Evolutionary conservation across 495 filamentous ascomycete genomes (phyloP), one percentile per base, ranked within the genome.

Genomic region (Alectoria sarmentosa): DNA sequence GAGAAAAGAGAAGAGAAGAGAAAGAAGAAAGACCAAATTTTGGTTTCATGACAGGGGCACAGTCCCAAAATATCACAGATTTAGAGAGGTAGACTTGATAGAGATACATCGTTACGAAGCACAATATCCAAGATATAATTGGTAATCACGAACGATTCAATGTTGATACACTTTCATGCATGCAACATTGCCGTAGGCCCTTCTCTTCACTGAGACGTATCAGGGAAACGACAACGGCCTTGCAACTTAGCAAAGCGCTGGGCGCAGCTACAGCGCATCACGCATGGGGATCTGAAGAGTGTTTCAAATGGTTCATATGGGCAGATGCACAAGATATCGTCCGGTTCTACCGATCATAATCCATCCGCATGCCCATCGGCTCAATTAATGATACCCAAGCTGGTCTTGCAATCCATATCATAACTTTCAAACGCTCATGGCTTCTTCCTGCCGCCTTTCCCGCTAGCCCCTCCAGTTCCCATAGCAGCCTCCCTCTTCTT

Each of bases 401-500:
- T 46, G 41, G 9, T 36, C 52, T 36, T 14, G 26, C n/a, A 19
- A 36, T 37, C 26, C 32, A 26, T 34, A 21, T 32, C 34, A 14
- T 21, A 4, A 34, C 7, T 1, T 34, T 32, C 38, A 46, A 17
- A 30, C 58, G 1, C 5, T 67, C 58, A 67, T 37, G 58, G 52
- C 69, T 66, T 70, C 58, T 69, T 65, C 62, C 70, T 70, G 42
- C 66, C 68, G 14, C 66, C 63, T 58, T 67, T 68, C 32, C 65
- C 69, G 9, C 67, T 65, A 19, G 44, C 30, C 30, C 66, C 55
- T 52, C 44, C 61, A 36, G 42, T 56, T 30, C 68, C 69, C 65
- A 71, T 65, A 2, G 69, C 69, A 39, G 67, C 67, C 38, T 68
- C 70, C 49, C 67, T 61, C 60, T 72, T 82, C 74, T 78, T 79